Evolutionary conservation across 1,284 basidiomycete genomes (phyloP), one percentile per base, ranked within the genome.

Genomic region (Exsudoporus floridanus): DNA sequence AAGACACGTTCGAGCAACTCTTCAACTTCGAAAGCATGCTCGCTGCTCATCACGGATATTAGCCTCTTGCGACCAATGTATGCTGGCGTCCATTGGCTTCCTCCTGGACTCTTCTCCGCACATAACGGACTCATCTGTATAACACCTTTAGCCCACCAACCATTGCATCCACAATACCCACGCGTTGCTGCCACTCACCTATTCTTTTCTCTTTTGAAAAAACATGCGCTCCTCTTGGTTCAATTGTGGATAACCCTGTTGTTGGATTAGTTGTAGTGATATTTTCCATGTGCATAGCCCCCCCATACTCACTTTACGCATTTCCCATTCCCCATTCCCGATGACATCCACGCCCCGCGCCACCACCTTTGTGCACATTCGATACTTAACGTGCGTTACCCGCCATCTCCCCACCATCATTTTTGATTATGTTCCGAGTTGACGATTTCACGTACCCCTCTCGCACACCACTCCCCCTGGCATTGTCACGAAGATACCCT

Each of bases 401-500:
- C 48, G 47, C 57, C 39, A 33, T 43, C 50, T 43, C 30, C 25
- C 48, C 31, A 16, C 37, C 41, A 7, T 49, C 42, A 39, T 55
- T 54, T 58, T 54, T 44, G 51, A 53, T 67, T 64, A 69, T 60
- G 65, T 38, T 48, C 52, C 43, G 50, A 52, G 45, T 55, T 69
- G 65, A 70, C 65, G 68, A 70, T 66, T 49, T 69, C 31, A 70
- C 68, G 64, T 66, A 66, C 58, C 56, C n/a, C 46, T 14, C 46
- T 49, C 51, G 19, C 46, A 47, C 54, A 45, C 46, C 60, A 36
- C 50, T 23, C 16, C 40, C 53, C 13, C 40, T 25, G 50, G 56
- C 66, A 66, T 62, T 49, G 62, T 67, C 65, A 70, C 63, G 61
- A 66, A 68, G 65, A 67, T 70, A 67, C 65, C 69, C 67, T 65